These are phyloP conservation scores for Pleurotus salmoneostramineus DNA, from an alignment of 768 basidiomycete genomes.

Conservation along the genomic window DNA sequence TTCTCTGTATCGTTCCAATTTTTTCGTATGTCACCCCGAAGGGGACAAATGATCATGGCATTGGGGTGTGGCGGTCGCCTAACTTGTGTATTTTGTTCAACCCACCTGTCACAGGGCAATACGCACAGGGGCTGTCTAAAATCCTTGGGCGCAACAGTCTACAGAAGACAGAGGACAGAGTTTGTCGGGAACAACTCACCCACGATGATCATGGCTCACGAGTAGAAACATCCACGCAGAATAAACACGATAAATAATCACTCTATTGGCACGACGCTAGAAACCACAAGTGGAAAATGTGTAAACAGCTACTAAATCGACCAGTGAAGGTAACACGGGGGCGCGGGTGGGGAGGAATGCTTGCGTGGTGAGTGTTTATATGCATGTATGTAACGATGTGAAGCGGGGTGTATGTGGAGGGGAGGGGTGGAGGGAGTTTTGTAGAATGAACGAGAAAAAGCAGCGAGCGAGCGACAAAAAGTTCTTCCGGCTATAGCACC, in stretches of 20 bases:
- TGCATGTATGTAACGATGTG: not conserved
- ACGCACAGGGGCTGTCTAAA: too few species aligned
- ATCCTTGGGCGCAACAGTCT: too few species aligned
- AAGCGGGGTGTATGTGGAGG: not conserved
- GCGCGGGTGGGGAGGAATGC: not conserved
- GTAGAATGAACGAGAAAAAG: not conserved
- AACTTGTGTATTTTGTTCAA: too few species aligned
- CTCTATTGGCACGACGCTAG: not conserved
- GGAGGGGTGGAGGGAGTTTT: not conserved
- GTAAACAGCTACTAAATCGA: not conserved
- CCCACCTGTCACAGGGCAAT: too few species aligned
- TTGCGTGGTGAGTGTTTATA: not conserved
- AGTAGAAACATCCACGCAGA: not conserved
- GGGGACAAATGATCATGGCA: slow-evolving; percentile 44
- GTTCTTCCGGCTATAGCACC: not conserved
- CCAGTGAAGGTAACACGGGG: not conserved
- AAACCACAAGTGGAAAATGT: not conserved
- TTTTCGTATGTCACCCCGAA: slow-evolving; percentile 96
- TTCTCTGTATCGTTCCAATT: slow-evolving; percentile 99
- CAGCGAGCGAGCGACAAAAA: not conserved
- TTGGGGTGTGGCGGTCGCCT: too few species aligned
- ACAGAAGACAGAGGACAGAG: too few species aligned
- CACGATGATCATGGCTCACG: not conserved
- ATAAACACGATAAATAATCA: not conserved
- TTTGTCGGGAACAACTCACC: not conserved